phyloP scores from a whole-genome alignment of 306 rosid species.

The Vigna unguiculata region DNA sequence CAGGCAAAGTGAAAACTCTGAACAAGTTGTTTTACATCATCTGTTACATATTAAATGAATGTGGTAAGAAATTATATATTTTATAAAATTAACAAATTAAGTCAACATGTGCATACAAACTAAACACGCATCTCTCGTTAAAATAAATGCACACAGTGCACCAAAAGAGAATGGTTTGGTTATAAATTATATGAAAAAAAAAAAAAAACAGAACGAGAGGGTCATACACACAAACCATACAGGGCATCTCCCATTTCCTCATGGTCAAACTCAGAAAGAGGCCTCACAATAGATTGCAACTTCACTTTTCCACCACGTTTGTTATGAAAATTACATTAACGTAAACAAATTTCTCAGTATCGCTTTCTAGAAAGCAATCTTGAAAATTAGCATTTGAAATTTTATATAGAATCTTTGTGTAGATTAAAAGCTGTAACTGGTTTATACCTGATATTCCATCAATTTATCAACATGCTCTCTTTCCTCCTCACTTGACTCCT shows the following conservation, averaged over 20 bases:
- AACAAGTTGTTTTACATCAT: too few relatives aligned
- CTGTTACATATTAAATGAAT: too few relatives aligned
- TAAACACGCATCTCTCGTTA: too few relatives aligned
- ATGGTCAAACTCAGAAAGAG: constrained; percentile 61
- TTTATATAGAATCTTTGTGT: not conserved
- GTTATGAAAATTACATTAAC: too few relatives aligned
- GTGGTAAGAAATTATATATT: too few relatives aligned
- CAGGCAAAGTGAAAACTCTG: too few relatives aligned
- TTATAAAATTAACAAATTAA: too few relatives aligned
- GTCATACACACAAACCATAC: constrained; percentile 53
- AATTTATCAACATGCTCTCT: constrained; percentile 87
- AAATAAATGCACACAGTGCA: too few relatives aligned
- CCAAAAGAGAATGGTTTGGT: not conserved
- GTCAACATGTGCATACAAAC: too few relatives aligned
- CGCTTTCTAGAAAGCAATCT: not conserved
- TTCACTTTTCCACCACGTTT: constrained; percentile 85
- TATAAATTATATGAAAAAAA: not conserved
- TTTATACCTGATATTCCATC: constrained; percentile 81
- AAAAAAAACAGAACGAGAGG: not conserved
- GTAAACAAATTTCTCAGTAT: not conserved
- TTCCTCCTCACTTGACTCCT: constrained; percentile 87
- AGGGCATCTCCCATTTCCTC: constrained; percentile 71
- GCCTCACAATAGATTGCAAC: constrained; percentile 69
- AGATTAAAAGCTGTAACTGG: not conserved
- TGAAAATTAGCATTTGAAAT: not conserved